Evolutionary conservation across 2,329 filamentous ascomycete genomes (phyloP), one percentile per base, ranked within the genome.

Genomic region (Penicillium palitans): DNA sequence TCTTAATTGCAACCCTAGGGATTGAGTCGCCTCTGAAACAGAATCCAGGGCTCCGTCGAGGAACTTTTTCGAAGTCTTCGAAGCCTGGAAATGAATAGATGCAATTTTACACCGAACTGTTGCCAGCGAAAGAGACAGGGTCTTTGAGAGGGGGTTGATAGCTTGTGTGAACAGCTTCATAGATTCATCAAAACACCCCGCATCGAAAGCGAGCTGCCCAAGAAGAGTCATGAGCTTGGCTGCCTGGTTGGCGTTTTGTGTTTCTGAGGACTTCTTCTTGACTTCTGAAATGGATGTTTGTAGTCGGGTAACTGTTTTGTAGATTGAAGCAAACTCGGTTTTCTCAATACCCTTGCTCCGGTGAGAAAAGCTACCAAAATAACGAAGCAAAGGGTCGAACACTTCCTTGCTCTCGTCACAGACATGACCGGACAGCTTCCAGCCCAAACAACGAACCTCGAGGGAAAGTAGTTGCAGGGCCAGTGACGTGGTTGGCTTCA

Each of bases 361-460:
- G 40, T 74, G 68, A 27, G 68, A 66, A 53, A 76, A 79, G 27
- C 55, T 61, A 4, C 69, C 72, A 25, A 80, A 64, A 42, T 74
- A 80, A 15, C 73, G 72, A 35, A 72, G 65, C 51, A 81, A 70
- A 31, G 78, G 79, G 45, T 76, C 72, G 65, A 76, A 76, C 44
- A 81, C 65, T 50, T 81, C 79, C 55, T 72, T 75, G 5, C 59
- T 66, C 44, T 75, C 68, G 37, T 81, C 74, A 21, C 72, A 74
- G n/a, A 71, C 55, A 61, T 80, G 78, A 3, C 72, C 70, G 5
- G 75, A 71, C 9, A 78, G 46, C 40, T 73, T 74, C 79, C 79
- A 80, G 37, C 76, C 76, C 57, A 74, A 68, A 42, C 67, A 71
- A 41, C 74, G 71, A 57, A 78, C 69, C 61, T 80, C 76, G 48